phyloP scores from a whole-genome alignment of 805 yeast genomes.

The Kodamaea lidongshanica region DNA sequence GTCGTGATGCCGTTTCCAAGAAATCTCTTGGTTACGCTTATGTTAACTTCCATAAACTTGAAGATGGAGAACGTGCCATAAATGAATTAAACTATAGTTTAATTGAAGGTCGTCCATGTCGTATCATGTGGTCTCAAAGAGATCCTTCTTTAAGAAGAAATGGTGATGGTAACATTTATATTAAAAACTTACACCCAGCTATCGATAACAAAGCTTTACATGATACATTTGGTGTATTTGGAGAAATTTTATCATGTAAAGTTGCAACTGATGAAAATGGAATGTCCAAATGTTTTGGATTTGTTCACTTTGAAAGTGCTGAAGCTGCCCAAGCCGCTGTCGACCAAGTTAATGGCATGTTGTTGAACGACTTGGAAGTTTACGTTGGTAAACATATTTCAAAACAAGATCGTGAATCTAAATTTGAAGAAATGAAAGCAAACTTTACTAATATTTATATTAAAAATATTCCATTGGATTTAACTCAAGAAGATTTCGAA shows the following conservation, averaged over 20 bases:
- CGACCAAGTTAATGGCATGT: slow-evolving; percentile 97
- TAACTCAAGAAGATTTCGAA: slow-evolving; percentile 63
- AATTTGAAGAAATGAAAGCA: slow-evolving; percentile 82
- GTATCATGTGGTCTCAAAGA: slow-evolving; percentile 99
- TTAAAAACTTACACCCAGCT: slow-evolving; percentile 96
- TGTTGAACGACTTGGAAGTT: slow-evolving; percentile 91
- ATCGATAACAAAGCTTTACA: slow-evolving; percentile 98
- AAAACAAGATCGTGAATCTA: slow-evolving; percentile 89
- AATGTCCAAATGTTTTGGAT: slow-evolving; percentile 91
- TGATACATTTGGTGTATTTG: slow-evolving; percentile 96
- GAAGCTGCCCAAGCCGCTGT: slow-evolving; percentile 93
- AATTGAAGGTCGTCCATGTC: slow-evolving; percentile 93
- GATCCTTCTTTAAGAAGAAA: slow-evolving; percentile 92
- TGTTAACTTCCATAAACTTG: slow-evolving; percentile 86
- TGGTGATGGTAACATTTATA: slow-evolving; percentile 95
- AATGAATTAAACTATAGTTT: slow-evolving; percentile 92
- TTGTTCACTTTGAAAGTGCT: slow-evolving; percentile 90
- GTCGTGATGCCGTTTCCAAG: slow-evolving; percentile 97
- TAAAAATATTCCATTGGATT: slow-evolving; percentile 76
- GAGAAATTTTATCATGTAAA: slow-evolving; percentile 92
- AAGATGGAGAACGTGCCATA: slow-evolving; percentile 89
- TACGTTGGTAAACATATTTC: slow-evolving; percentile 92
- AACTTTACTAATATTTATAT: slow-evolving; percentile 94
- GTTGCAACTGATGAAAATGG: slow-evolving; percentile 94
- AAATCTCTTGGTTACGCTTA: slow-evolving; percentile 97